Evolutionary conservation across 176 grass and related monocot species (phyloP), one percentile per base, ranked within the genome.

Genomic region (Lolium rigidum): DNA sequence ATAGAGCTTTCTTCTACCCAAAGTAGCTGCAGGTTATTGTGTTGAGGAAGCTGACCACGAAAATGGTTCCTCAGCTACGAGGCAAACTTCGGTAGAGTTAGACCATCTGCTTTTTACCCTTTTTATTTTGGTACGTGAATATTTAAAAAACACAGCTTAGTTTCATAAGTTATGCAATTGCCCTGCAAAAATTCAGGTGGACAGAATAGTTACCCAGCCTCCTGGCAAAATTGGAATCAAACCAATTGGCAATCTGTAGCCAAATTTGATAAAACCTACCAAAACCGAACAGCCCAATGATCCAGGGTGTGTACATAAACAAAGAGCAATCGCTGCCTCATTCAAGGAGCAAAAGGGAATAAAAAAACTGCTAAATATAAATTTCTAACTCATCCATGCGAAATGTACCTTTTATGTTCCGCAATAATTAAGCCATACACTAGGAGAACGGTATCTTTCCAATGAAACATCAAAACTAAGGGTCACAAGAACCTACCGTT

Each of bases 391-490:
- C 78, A 82, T 80, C 62, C 76, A 88, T 70, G 76, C 66, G 28
- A 88, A 31, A 70, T 81, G 60, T 84, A 88, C 43, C 85, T 71
- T 91, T 88, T 88, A 88, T 84, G 83, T 85, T 91, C 89, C 80
- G 81, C 71, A 62, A 86, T 82, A 88, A 69, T 90, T 84, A 86
- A 86, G 63, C 16, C 80, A 79, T 87, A 87, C 85, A 87, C 55
- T 90, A 90, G 71, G 77, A 90, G 83, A 74, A 92, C 61, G 57
- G 90, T 92, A 78, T 88, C 67, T 88, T 88, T 74, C 84, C 75
- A 85, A 85, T 54, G 82, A 77, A 91, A 87, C 78, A 89, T 77
- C 81, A 86, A 88, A 90, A 90, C 86, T 90, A 83, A 37, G 28
- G 88, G 86, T 26, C 74, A 74, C 79, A 89, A 88, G 74, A 90